Conservation (phyloP, 352 stramenopile species). For the Phytopythium chamaehyphon region DNA sequence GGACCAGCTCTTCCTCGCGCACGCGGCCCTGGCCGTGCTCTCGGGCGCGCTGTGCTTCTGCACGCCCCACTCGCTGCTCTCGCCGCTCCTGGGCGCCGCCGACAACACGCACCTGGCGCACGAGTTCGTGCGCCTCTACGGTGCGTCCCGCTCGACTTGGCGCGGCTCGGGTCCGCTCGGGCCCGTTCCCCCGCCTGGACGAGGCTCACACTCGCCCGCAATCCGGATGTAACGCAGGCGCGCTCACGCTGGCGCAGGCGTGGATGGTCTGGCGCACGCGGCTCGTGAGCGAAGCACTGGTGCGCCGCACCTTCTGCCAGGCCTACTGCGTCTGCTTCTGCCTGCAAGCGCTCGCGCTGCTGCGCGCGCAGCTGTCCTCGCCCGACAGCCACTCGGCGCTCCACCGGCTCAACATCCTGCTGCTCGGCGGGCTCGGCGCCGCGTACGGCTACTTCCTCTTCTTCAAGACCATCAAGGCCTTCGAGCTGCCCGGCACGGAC, state of each 20-base stretch:
- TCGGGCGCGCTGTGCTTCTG: conserved; percentile 70
- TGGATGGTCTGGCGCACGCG: conserved; percentile 86
- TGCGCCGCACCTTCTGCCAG: conserved; percentile 86
- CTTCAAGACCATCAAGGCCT: conserved; percentile 88
- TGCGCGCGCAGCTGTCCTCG: conserved; percentile 66
- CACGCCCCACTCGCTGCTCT: conserved; percentile 78
- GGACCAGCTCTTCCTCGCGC: conserved; percentile 76
- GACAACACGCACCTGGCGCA: conserved; percentile 83
- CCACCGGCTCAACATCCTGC: conserved; percentile 80
- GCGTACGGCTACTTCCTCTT: conserved; percentile 83
- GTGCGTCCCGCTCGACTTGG: conserved; percentile 14
- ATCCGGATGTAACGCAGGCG: conserved; percentile 46
- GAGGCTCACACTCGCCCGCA: too few species aligned
- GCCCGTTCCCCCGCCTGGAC: background rate
- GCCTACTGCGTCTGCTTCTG: conserved; percentile 86
- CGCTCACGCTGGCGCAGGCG: conserved; percentile 74
- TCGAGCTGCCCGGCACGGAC: conserved; percentile 68
- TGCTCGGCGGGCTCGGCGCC: conserved; percentile 55
- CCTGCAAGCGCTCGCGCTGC: conserved; percentile 64
- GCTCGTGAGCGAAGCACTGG: conserved; percentile 78
- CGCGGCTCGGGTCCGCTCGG: background rate
- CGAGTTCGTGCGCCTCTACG: conserved; percentile 85
- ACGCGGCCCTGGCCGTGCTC: conserved; percentile 65
- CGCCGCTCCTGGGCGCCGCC: conserved; percentile 61
- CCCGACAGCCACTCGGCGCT: conserved; percentile 77